These are phyloP conservation scores for Candida ipomoeae DNA, from an alignment of 805 yeast species.

Conservation along the genomic window DNA sequence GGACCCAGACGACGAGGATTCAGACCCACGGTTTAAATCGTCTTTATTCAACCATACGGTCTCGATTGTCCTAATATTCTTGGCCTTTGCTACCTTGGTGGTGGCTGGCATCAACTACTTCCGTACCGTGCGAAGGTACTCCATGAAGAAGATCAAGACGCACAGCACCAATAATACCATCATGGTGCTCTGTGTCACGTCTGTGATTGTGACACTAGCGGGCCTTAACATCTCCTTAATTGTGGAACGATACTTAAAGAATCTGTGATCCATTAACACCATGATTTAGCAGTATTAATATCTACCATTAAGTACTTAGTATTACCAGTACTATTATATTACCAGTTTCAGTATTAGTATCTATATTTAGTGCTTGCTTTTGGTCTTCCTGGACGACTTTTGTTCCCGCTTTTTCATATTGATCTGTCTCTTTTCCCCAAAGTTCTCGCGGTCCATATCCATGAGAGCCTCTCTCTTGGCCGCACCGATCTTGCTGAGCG, in stretches of 20 bases:
- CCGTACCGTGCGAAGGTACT: constrained; percentile 42
- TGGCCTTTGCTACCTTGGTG: constrained; percentile 37
- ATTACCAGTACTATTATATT: too few species aligned
- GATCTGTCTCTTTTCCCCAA: constrained; percentile 66
- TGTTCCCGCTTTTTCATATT: constrained; percentile 40
- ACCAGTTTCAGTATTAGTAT: too few species aligned
- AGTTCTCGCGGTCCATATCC: constrained; percentile 90
- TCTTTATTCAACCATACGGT: constrained; percentile 19
- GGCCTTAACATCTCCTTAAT: constrained; percentile 32
- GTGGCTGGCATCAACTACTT: constrained; percentile 41
- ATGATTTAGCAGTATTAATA: too few species aligned
- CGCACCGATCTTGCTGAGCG: constrained; percentile 63
- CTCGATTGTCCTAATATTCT: constrained; percentile 32
- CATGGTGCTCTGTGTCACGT: constrained; percentile 30
- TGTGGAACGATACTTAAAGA: constrained; percentile 11
- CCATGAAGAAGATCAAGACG: constrained; percentile 38
- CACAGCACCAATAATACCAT: constrained; percentile 28
- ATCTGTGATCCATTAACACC: not conserved
- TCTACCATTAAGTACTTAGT: too few species aligned
- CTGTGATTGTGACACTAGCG: constrained; percentile 32
- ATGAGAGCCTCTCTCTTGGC: constrained; percentile 88
- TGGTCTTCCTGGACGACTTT: constrained; percentile 2
- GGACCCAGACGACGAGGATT: not conserved
- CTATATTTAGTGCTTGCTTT: not conserved
- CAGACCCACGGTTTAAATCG: constrained; percentile 1